Base-by-base conservation (phyloP, 306 rosid species). In the Sicyos baderoa region DNA sequence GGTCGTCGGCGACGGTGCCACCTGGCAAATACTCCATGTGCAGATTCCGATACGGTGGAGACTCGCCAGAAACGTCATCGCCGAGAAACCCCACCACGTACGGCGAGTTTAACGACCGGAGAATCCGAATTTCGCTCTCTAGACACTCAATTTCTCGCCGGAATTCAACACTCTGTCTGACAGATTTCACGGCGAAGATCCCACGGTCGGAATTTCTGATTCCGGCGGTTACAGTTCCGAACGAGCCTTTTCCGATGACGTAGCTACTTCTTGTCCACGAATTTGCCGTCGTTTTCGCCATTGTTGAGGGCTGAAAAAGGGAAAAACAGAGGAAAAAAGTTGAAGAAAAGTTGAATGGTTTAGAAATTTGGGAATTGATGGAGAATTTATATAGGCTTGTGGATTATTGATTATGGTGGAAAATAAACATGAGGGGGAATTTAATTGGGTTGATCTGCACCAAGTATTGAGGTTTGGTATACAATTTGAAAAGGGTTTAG, bases 181-280 rank as follows among this genome's bases (percentile, higher is more conserved):
- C 95, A 13, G 98, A 89, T 75, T 92, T 92, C 14, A 85, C 98
- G 55, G 93, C 98, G 71, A 92, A 92, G 1, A 83, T 71, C 18
- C 22, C 68, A 61, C 82, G 84, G 75, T 84, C 86, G 0, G 71
- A 13, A 70, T 78, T 75, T 29, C 56, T 14, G 35, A 82, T 78
- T 5, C 87, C 98, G 18, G 87, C 18, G 25, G 52, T 79, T 0
- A 89, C 98, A 0, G 84, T 68, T 5, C 91, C 98, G 48, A 87
- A 92, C 37, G 88, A 84, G 21, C 98, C 98, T 53, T 78, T 78
- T 12, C 98, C 98, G 9, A 92, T 6, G 4, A 87, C 4, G 37
- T 84, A 82, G 70, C 78, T 85, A 7, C 86, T 96, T 81, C 93
- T 84, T 0, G 84, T 76, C 97, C 97, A 92, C 4, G 87, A 86